phyloP scores from a whole-genome alignment of 352 stramenopile genomes.

The Peronospora destructor region DNA sequence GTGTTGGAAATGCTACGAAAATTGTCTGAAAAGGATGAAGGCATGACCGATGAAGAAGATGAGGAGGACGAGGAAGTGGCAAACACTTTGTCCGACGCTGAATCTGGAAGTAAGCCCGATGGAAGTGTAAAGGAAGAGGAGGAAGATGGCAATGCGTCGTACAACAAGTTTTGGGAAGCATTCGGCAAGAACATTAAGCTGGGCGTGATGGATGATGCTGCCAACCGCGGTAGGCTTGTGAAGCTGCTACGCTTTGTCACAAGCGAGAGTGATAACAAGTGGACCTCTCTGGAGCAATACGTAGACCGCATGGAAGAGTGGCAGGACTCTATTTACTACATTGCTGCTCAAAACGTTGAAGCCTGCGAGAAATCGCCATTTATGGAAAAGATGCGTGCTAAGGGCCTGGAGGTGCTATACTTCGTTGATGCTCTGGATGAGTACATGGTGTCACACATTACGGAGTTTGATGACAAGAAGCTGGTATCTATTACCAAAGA shows the following conservation, averaged over 20 bases:
- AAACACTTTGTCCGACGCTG: conserved; percentile 44
- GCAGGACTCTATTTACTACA: conserved; percentile 99
- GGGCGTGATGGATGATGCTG: conserved; percentile 96
- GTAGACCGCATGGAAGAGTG: conserved; percentile 97
- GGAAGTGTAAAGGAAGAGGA: conserved; percentile 29
- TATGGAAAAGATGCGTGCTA: conserved; percentile 94
- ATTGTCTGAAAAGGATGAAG: conserved; percentile 87
- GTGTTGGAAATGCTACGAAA: conserved; percentile 97
- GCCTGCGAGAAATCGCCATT: conserved; percentile 93
- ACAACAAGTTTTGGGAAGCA: conserved; percentile 98
- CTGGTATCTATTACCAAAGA: conserved; percentile 97
- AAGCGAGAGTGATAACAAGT: conserved; percentile 89
- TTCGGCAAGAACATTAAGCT: conserved; percentile 99
- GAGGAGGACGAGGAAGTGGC: conserved; percentile 47
- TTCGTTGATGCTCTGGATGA: conserved; percentile 98
- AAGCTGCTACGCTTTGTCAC: conserved; percentile 98
- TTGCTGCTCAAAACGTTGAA: conserved; percentile 92
- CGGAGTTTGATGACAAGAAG: conserved; percentile 93
- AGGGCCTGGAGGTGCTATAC: conserved; percentile 97
- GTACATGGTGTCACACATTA: conserved; percentile 94
- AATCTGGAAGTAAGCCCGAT: conserved; percentile 25
- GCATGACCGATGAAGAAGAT: conserved; percentile 52
- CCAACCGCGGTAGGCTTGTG: conserved; percentile 91
- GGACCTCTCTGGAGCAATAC: conserved; percentile 94
- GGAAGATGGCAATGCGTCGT: conserved; percentile 75